phyloP scores from a whole-genome alignment of 2,329 filamentous ascomycete species.

The Nannizziopsis barbatae region DNA sequence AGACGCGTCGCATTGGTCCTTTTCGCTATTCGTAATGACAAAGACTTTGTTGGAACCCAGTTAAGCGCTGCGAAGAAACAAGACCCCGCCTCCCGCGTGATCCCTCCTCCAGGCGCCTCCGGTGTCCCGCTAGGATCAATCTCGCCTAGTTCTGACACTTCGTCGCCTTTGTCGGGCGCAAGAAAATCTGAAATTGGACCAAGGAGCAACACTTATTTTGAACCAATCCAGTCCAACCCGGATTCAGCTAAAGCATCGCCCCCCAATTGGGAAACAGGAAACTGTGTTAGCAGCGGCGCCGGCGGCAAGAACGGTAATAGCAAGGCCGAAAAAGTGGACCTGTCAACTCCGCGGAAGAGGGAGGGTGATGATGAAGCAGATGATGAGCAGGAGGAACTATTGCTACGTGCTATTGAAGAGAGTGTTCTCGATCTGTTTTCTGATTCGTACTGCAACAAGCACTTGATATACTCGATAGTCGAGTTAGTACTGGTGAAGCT shows the following conservation, averaged over 20 bases:
- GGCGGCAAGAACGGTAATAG: background rate
- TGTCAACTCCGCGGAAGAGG: slow-evolving; percentile 17
- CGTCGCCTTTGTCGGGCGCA: slow-evolving; percentile 11
- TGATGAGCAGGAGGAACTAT: slow-evolving; percentile 38
- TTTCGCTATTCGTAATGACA: slow-evolving; percentile 12
- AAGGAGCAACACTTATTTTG: slow-evolving; percentile 7
- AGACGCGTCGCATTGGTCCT: slow-evolving; percentile 31
- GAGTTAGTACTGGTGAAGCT: slow-evolving; percentile 72
- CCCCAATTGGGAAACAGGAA: background rate
- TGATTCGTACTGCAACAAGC: slow-evolving; percentile 85
- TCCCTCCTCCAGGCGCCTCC: slow-evolving; percentile 1
- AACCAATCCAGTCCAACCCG: slow-evolving; percentile 11
- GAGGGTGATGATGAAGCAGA: slow-evolving; percentile 33
- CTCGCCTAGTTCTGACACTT: background rate
- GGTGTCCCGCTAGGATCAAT: slow-evolving; percentile 1
- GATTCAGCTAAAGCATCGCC: slow-evolving; percentile 1
- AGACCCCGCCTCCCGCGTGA: slow-evolving; percentile 3
- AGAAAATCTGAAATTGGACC: slow-evolving; percentile 8
- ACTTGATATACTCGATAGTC: slow-evolving; percentile 70
- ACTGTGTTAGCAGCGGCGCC: background rate
- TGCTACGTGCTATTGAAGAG: slow-evolving; percentile 50
- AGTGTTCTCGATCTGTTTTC: slow-evolving; percentile 60
- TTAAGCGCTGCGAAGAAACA: slow-evolving; percentile 6
- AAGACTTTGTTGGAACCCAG: background rate
- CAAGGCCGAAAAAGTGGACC: slow-evolving; percentile 5